phyloP scores from a whole-genome alignment of 1,284 basidiomycete genomes.

The Phylloporus gajari region DNA sequence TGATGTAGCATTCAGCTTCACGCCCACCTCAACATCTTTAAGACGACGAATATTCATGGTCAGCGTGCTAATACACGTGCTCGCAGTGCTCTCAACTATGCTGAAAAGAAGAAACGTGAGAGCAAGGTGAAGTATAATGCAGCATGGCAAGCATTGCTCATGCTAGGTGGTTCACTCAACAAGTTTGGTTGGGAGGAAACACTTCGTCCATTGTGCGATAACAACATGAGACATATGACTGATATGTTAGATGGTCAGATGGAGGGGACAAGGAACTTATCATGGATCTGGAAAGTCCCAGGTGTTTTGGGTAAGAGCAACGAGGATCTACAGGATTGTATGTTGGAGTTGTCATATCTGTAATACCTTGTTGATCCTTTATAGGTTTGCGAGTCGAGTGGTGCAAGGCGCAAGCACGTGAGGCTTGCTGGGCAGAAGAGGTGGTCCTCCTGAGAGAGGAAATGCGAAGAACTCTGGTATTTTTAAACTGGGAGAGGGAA shows the following conservation, averaged over 20 bases:
- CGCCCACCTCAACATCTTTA: neutral
- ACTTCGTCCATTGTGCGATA: neutral
- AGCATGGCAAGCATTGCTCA: neutral
- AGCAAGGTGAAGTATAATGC: neutral
- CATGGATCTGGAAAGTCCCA: neutral
- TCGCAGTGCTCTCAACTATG: neutral
- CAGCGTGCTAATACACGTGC: neutral
- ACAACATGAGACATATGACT: neutral
- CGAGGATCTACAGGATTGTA: neutral
- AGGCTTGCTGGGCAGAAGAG: neutral
- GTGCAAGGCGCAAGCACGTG: neutral
- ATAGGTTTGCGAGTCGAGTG: neutral
- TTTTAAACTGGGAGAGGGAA: neutral
- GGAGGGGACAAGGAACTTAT: neutral
- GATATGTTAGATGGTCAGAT: neutral
- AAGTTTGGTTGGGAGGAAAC: neutral
- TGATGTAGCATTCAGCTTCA: neutral
- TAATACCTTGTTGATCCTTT: neutral
- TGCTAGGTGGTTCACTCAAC: neutral
- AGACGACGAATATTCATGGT: neutral
- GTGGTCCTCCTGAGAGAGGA: constrained; percentile 3
- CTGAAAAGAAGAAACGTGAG: neutral
- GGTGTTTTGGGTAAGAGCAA: neutral
- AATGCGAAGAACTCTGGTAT: neutral
- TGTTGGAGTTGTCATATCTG: neutral